Percentiles rank a stretch among this genome's conserved stretches.
phyloP scores from a whole-genome alignment of 2,329 filamentous ascomycete genomes.

The Boeremia exigua region DNA sequence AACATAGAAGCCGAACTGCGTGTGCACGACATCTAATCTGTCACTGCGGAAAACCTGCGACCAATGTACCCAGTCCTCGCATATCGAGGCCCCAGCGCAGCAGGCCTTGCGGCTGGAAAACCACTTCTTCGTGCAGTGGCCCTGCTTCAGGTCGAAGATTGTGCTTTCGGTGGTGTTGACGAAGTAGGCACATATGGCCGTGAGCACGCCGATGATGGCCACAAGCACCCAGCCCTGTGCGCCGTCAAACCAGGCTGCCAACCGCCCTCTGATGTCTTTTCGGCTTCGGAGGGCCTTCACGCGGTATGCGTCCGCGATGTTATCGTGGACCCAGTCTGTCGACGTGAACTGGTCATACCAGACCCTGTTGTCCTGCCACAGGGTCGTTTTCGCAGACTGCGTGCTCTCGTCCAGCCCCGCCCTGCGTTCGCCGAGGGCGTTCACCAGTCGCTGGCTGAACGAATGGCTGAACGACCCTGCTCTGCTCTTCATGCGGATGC shows the following conservation, averaged over 20 bases:
- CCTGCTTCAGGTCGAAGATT: slow-evolving; percentile 89
- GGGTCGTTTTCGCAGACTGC: slow-evolving; percentile 68
- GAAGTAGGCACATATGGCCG: slow-evolving; percentile 84
- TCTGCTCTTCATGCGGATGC: slow-evolving; percentile 42
- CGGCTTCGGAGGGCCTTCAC: slow-evolving; percentile 81
- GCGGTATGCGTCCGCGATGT: slow-evolving; percentile 90
- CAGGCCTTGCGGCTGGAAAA: slow-evolving; percentile 74
- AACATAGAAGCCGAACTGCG: slow-evolving; percentile 81
- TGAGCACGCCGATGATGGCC: slow-evolving; percentile 84
- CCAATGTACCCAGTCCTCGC: slow-evolving; percentile 69
- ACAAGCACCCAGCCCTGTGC: slow-evolving; percentile 94
- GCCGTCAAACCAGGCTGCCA: slow-evolving; percentile 79
- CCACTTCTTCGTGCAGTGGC: slow-evolving; percentile 77
- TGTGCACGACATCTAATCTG: slow-evolving; percentile 60
- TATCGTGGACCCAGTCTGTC: slow-evolving; percentile 98
- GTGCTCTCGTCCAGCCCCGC: slow-evolving; percentile 59
- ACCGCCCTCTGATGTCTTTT: slow-evolving; percentile 82
- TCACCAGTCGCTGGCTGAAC: slow-evolving; percentile 60
- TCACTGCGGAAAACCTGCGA: slow-evolving; percentile 63
- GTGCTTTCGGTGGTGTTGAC: slow-evolving; percentile 86
- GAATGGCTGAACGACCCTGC: slow-evolving; percentile 42
- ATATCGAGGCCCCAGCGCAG: slow-evolving; percentile 62
- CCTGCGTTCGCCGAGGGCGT: slow-evolving; percentile 62
- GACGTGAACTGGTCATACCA: slow-evolving; percentile 99
- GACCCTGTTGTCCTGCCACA: slow-evolving; percentile 81